Evolutionary conservation across 192 early-diverging fungal genomes (phyloP).

Genomic region (Coemansia sp.): DNA sequence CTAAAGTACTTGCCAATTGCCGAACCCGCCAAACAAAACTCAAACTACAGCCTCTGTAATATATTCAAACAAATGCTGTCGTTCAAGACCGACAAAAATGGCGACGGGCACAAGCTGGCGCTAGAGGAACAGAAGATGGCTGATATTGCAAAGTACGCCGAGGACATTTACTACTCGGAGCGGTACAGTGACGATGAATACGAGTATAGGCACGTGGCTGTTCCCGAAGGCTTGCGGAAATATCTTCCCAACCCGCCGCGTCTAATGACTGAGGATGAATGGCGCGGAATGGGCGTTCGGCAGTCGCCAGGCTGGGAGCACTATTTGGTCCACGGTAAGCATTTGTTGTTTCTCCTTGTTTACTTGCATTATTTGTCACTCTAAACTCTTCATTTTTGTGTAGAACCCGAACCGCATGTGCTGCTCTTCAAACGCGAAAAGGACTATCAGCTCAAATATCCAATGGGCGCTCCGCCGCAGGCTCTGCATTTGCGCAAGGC

Average conservation of each 20-base stretch:
- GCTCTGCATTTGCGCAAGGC: neutral
- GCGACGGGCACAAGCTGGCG: constrained; percentile 16
- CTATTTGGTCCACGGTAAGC: constrained; percentile 49
- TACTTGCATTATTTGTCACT: neutral
- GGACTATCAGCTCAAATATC: constrained; percentile 22
- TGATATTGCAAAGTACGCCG: constrained; percentile 31
- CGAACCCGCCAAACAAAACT: neutral
- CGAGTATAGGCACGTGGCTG: constrained; percentile 51
- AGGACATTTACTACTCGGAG: constrained; percentile 47
- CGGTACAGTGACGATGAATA: constrained; percentile 49
- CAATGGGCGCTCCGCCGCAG: constrained; percentile 5
- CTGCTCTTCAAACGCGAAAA: constrained; percentile 51
- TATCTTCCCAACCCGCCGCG: constrained; percentile 45
- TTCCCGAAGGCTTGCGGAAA: constrained; percentile 45
- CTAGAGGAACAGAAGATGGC: constrained; percentile 24
- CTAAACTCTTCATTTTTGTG: neutral
- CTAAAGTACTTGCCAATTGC: too few species aligned
- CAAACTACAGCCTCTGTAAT: neutral
- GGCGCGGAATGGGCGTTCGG: constrained; percentile 42
- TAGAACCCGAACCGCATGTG: constrained; percentile 52
- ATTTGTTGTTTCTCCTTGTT: neutral
- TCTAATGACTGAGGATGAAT: constrained; percentile 41
- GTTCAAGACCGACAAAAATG: constrained; percentile 26
- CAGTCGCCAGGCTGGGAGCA: constrained; percentile 54
- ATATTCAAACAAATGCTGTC: constrained; percentile 22